Evolutionary conservation across 305 asterid genomes (phyloP), one percentile per base, ranked within the genome.

Genomic region (Ajuga reptans): DNA sequence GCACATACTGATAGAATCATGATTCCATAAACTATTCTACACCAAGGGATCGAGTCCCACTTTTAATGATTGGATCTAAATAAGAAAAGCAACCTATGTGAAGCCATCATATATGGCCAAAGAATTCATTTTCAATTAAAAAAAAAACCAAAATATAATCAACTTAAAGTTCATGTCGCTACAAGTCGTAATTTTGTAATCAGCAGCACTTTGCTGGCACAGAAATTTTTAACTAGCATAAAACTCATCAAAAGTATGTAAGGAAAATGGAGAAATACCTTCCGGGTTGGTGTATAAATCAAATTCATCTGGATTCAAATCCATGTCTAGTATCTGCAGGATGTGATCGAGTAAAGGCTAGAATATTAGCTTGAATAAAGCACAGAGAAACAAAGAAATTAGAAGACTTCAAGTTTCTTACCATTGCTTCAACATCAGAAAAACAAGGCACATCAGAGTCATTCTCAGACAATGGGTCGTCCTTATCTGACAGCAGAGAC

Each of bases 281-380:
- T 79, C 82, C 1, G 80, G 85, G 55, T 50, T 65, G 55, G 72
- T 58, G 79, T 17, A 50, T 33, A 78, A 10, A 75, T 76, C 83
- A 70, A 54, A 71, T 71, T 80, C 90, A 77, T 83, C 85, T 21
- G 93, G 86, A 46, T 80, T 81, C 82, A 91, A 78, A 81, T 86
- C 95, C 97, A 87, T 89, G 64, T 84, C 91, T 46, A 86, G 83
- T 74, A 91, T 84, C 97, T 91, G 92, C 77, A 83, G 9, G 17
- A 66, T 14, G 61, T 62, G 36, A 18, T 50, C 34, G 58, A 62
- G 42, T 51, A 79, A 29, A 63, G 15, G 46, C 47, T 17, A 17
- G 51, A 62, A 31, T 0, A 57, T 68, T 56, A 51, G 61, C 43
- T 59, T 57, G 54, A 71, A 78, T 4, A 72, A 57, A 41, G 53